These are phyloP conservation scores for Populus hybrid DNA, from an alignment of 441 rosid species.

Conservation along the genomic window DNA sequence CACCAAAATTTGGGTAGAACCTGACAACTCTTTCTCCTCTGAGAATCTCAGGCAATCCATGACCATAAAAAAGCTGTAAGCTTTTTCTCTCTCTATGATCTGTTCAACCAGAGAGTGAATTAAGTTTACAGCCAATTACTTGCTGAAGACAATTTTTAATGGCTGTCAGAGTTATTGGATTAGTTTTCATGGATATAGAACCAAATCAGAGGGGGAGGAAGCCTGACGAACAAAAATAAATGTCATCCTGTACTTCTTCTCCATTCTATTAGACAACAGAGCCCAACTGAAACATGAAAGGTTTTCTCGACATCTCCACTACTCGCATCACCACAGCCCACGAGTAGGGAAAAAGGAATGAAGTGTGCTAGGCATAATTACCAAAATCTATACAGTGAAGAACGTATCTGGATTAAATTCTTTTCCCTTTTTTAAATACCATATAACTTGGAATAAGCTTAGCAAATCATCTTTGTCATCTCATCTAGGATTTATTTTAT, in stretches of 20 bases:
- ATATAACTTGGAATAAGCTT: too few relatives aligned
- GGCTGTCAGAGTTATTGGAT: constrained; percentile 1
- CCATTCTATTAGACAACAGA: constrained; percentile 21
- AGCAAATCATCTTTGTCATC: too few relatives aligned
- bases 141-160: constrained; percentile 20
- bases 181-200: constrained; percentile 6
- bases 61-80: constrained; percentile 2
- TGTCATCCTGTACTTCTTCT: background rate
- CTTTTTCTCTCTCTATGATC: constrained; percentile 3
- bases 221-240: constrained; percentile 19
- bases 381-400: too few relatives aligned
- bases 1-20: background rate
- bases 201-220: constrained; percentile 15
- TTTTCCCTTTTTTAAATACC: too few relatives aligned
- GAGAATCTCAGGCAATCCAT: constrained; percentile 1
- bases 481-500: too few relatives aligned
- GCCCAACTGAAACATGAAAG: constrained; percentile 20
- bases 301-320: constrained; percentile 18
- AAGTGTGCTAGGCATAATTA: too few relatives aligned
- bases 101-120: background rate
- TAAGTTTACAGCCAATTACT: constrained; percentile 1
- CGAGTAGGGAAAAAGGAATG: too few relatives aligned
- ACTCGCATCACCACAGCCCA: too few relatives aligned
- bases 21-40: background rate
- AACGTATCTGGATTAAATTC: too few relatives aligned